A percentile compares a stretch with the other conserved stretches of the same genome.
phyloP scores from a whole-genome alignment of 148 eudicot species.

The Rhododendron kiyosumense region DNA sequence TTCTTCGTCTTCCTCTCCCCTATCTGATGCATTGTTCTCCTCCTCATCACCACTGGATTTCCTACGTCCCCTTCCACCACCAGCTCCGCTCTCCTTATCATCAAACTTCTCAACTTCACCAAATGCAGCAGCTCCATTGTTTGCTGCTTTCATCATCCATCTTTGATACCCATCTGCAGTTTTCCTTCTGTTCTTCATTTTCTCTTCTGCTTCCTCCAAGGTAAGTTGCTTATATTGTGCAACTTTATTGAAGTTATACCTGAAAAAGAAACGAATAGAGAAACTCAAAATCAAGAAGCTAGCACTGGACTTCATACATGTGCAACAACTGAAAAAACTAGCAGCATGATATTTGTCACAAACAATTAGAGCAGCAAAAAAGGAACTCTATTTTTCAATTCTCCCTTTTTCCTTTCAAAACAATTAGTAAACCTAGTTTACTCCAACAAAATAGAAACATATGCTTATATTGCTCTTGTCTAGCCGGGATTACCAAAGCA shows the following conservation, averaged over 20 bases:
- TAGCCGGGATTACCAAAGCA: background rate
- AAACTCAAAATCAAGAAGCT: background rate
- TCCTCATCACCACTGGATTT: slow-evolving; percentile 53
- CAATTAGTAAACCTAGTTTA: background rate
- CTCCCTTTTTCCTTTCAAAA: background rate
- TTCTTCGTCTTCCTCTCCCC: slow-evolving; percentile 86
- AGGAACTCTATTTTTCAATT: background rate
- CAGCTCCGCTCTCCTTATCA: slow-evolving; percentile 47
- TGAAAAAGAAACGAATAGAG: slow-evolving; percentile 8
- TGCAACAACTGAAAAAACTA: background rate
- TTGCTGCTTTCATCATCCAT: slow-evolving; percentile 99
- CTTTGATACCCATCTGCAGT: slow-evolving; percentile 91
- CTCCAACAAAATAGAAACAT: background rate
- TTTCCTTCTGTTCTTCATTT: slow-evolving; percentile 91
- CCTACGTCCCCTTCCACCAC: slow-evolving; percentile 70
- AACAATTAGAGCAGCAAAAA: background rate
- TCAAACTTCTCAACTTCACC: slow-evolving; percentile 60
- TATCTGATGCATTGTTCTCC: slow-evolving; percentile 65
- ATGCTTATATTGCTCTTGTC: background rate
- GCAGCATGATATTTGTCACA: background rate
- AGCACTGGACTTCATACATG: background rate
- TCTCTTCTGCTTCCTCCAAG: slow-evolving; percentile 97
- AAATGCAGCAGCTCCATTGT: slow-evolving; percentile 83
- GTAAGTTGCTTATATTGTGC: slow-evolving; percentile 91
- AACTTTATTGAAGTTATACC: slow-evolving; percentile 85